Evolutionary conservation across 352 stramenopile genomes (phyloP), one percentile per base, ranked within the genome.

Genomic region (Salisapilia sapeloensis): DNA sequence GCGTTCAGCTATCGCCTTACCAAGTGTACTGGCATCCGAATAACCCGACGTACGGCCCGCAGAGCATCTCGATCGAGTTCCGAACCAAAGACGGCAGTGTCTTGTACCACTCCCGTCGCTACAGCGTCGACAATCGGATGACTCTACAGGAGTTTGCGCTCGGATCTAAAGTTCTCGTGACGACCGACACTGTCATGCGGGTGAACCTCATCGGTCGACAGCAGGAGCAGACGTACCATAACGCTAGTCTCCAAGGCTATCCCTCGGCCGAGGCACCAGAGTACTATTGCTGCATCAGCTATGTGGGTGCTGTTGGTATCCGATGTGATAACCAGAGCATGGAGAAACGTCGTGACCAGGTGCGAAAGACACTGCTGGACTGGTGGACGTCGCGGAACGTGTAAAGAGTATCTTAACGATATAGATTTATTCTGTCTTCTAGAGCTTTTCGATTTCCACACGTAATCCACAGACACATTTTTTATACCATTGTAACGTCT

Each of bases 211-310:
- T 81, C 16, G 71, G 71, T 10, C 64, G 71, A 6, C 69, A 82
- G 25, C 71, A 84, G 44, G 55, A 49, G 11, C 62, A 87, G 31
- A 81, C 67, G 2, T 84, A 79, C 35, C 58, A 79, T 38, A 48
- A 48, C 77, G 30, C 50, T 74, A 28, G 33, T 38, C 9, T 54
- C 44, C 7, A 29, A 56, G 4, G 53, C 64, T 24, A 56, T 77
- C 27, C 50, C 40, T 23, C 33, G 44, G 30, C 71, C 67, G 7
- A 83, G n/a, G n/a, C n/a, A n/a, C n/a, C n/a, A n/a, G n/a, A 84
- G 34, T 86, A 79, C 22, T 86, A 84, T 35, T 77, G 64, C 37
- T 86, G 71, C 35, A 18, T 87, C 6, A 87, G 71, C 40, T 75
- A 80, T 35, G 65, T 87, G 24, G 75, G 76, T 22, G 63, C 67